Conservation (phyloP, 2,329 filamentous ascomycete genomes). For the Apiospora koreana region DNA sequence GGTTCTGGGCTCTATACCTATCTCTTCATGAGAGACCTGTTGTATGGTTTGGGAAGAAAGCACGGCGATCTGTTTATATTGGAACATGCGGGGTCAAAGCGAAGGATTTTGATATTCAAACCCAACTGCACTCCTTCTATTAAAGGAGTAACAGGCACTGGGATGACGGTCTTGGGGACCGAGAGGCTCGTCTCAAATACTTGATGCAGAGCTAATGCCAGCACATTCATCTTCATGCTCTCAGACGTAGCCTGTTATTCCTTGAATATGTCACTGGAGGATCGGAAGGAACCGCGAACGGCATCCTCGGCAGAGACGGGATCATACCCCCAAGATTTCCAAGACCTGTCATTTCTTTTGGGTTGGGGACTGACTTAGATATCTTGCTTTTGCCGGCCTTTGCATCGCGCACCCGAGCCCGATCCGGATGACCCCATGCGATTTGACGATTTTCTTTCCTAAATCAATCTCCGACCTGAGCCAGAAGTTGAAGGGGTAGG, state of each 20-base stretch:
- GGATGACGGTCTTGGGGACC: neutral
- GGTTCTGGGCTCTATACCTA: neutral
- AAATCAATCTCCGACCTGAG: neutral
- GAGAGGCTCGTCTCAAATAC: neutral
- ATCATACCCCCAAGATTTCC: neutral
- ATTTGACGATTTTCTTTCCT: neutral
- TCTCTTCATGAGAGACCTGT: neutral
- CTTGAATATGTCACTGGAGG: neutral
- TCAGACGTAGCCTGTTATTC: neutral
- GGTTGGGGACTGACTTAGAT: neutral
- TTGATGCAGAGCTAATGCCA: neutral
- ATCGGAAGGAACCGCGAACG: neutral
- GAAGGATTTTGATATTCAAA: neutral
- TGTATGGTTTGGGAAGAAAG: neutral
- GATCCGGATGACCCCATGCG: neutral
- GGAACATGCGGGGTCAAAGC: neutral
- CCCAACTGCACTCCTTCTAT: neutral
- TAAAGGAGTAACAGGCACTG: no score
- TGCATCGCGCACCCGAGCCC: neutral
- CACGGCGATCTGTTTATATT: neutral
- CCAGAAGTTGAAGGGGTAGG: neutral
- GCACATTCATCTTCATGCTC: neutral
- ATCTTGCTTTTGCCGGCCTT: conserved; percentile 5
- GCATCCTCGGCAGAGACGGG: neutral
- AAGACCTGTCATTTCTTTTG: conserved; percentile 1